These are phyloP conservation scores for Diaporthe sp. DNA, from an alignment of 2,329 filamentous ascomycete genomes.

Conservation along the genomic window DNA sequence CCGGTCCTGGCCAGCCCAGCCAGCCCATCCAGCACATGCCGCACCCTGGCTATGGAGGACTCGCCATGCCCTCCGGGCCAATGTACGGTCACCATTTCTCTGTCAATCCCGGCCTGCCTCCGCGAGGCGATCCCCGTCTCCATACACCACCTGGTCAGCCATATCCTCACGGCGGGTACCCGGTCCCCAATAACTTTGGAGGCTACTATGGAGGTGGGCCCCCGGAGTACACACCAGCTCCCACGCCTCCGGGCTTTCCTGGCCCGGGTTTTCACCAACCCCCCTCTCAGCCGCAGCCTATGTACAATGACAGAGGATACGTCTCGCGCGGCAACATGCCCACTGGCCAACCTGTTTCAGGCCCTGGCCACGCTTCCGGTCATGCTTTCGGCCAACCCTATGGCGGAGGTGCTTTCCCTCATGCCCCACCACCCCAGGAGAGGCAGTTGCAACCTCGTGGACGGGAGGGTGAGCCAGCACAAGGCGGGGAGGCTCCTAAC, in stretches of 20 bases:
- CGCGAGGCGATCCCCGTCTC: neutral
- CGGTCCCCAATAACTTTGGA: neutral
- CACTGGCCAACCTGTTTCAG: neutral
- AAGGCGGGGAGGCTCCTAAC: neutral
- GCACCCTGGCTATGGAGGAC: neutral
- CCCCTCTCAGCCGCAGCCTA: neutral
- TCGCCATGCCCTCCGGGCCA: constrained; percentile 1
- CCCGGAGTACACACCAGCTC: neutral
- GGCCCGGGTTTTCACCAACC: neutral
- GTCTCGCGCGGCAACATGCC: neutral
- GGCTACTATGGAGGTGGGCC: neutral
- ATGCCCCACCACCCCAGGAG: neutral
- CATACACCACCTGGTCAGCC: neutral
- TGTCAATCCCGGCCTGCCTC: neutral
- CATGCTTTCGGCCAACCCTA: neutral
- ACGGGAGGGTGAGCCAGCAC: neutral
- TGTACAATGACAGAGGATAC: neutral
- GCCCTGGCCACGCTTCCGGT: no score
- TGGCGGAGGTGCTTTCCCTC: neutral
- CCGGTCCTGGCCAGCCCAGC: neutral
- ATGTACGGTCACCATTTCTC: neutral
- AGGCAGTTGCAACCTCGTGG: neutral
- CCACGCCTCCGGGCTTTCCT: neutral
- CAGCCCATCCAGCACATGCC: neutral
- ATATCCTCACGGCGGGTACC: neutral